Conservation (phyloP, 2,329 filamentous ascomycete genomes). For the Aspergillus oerlinghausenensis region DNA sequence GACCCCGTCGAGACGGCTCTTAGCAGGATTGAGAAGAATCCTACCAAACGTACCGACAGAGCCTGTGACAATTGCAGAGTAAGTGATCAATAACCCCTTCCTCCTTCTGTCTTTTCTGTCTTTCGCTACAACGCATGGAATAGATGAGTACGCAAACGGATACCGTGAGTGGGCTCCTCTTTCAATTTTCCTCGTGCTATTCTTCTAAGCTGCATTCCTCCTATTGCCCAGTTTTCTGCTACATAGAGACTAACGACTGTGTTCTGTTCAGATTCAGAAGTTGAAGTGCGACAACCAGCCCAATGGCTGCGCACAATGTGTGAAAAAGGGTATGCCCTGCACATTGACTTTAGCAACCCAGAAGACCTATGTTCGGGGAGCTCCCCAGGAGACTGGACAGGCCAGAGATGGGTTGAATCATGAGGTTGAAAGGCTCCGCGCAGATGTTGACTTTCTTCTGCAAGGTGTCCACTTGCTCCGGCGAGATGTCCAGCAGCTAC, state of each 20-base stretch:
- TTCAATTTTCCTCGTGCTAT: not conserved
- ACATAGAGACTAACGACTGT: not conserved
- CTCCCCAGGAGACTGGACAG: not conserved
- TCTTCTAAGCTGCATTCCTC: not conserved
- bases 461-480: not conserved
- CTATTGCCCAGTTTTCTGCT: not conserved
- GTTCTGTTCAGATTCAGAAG: slow-evolving; percentile 14
- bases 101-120: not conserved
- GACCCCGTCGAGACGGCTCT: slow-evolving; percentile 20
- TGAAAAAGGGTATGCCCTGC: slow-evolving; percentile 10
- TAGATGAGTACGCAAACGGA: not conserved
- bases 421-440: slow-evolving; percentile 1
- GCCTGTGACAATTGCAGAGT: slow-evolving; percentile 30
- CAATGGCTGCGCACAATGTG: slow-evolving; percentile 17
- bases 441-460: slow-evolving; percentile 1
- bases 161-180: not conserved
- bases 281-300: slow-evolving; percentile 20
- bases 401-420: not conserved
- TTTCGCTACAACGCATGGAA: not conserved
- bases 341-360: slow-evolving; percentile 22
- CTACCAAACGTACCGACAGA: slow-evolving; percentile 15
- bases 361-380: slow-evolving; percentile 19
- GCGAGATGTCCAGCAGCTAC: not conserved
- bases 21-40: slow-evolving; percentile 8
- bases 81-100: slow-evolving; percentile 1